Conservation (phyloP, 2,329 filamentous ascomycete species). For the Colletotrichum abscissum region DNA sequence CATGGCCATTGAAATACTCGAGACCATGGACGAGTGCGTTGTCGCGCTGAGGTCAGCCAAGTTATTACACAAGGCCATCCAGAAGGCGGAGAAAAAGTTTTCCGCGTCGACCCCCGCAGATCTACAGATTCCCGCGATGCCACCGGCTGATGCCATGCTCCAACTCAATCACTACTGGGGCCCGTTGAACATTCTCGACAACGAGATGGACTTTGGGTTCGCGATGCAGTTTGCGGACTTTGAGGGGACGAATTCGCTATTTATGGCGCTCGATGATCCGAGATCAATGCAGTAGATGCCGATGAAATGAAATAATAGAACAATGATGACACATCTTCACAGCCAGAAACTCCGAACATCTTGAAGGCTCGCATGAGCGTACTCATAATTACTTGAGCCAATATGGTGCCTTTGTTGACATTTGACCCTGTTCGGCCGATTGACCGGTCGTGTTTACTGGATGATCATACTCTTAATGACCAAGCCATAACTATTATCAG, state of each 20-base stretch:
- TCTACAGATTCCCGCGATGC: conserved; percentile 20
- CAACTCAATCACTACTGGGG: conserved; percentile 41
- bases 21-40: conserved; percentile 42
- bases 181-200: conserved; percentile 40
- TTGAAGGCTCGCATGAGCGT: not conserved
- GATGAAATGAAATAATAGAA: too few relatives aligned
- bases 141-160: conserved; percentile 33
- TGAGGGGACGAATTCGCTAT: conserved; percentile 27
- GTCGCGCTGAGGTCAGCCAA: conserved; percentile 41
- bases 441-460: not conserved
- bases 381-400: not conserved
- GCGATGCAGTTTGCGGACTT: conserved; percentile 38
- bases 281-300: conserved; percentile 7
- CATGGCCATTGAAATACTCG: conserved; percentile 41
- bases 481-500: not conserved
- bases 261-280: conserved; percentile 21
- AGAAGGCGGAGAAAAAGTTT: conserved; percentile 37
- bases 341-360: too few relatives aligned
- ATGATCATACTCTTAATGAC: not conserved
- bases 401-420: not conserved
- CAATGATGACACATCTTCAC: not conserved
- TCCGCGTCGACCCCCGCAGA: conserved; percentile 3
- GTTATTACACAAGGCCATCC: conserved; percentile 40
- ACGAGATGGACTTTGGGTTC: conserved; percentile 39
- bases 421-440: not conserved